Conservation (phyloP, 306 rosid genomes). For the Acacia confusa region DNA sequence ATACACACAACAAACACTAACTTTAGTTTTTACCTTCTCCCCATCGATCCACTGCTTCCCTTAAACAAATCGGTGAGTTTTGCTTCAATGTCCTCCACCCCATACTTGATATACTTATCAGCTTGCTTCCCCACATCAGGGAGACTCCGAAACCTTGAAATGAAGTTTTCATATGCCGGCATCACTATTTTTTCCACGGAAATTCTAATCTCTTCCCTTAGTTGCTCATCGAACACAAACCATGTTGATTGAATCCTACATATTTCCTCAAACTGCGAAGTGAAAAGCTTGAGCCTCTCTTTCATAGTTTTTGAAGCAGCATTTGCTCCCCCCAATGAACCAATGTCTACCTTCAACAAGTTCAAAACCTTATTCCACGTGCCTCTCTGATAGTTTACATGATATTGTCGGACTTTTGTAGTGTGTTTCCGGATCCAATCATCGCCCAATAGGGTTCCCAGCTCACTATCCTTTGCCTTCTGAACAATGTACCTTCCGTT, state of each 20-base stretch:
- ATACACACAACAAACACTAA: slow-evolving; percentile 22
- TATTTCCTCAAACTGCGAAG: slow-evolving; percentile 55
- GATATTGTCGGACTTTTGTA: slow-evolving; percentile 51
- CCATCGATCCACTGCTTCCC: slow-evolving; percentile 49
- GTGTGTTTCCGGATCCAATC: slow-evolving; percentile 71
- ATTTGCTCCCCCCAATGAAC: slow-evolving; percentile 48
- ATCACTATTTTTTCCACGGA: slow-evolving; percentile 43
- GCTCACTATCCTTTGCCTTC: slow-evolving; percentile 61
- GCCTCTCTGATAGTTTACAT: slow-evolving; percentile 53
- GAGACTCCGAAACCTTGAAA: slow-evolving; percentile 47
- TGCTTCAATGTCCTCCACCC: slow-evolving; percentile 44
- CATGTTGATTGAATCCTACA: slow-evolving; percentile 56
- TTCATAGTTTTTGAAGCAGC: slow-evolving; percentile 48
- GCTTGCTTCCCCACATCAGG: slow-evolving; percentile 53
- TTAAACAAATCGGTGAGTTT: slow-evolving; percentile 47
- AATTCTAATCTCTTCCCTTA: slow-evolving; percentile 56
- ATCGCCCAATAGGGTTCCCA: slow-evolving; percentile 61
- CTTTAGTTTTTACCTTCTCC: slow-evolving; percentile 45
- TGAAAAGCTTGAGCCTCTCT: slow-evolving; percentile 61
- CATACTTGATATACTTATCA: slow-evolving; percentile 48
- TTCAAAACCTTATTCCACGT: slow-evolving; percentile 60
- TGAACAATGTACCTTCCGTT: slow-evolving; percentile 68
- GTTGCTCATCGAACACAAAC: slow-evolving; percentile 54
- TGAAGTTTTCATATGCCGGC: slow-evolving; percentile 57
- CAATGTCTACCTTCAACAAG: slow-evolving; percentile 52